Evolutionary conservation across 805 yeast genomes (phyloP), one percentile per base, ranked within the genome.

Genomic region (Naumovozyma baii): DNA sequence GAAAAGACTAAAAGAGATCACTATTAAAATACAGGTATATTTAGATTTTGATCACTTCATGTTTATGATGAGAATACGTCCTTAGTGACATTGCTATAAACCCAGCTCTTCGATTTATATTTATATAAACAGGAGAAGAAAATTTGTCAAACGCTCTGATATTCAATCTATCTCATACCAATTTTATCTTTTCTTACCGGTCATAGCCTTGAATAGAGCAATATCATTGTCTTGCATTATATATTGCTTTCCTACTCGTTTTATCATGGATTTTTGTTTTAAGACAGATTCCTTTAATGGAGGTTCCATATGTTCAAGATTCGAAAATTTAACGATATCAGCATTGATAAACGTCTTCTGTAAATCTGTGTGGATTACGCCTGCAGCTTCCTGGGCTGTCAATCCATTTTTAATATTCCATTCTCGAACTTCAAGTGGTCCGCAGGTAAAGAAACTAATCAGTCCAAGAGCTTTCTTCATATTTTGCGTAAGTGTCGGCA

Each of bases 311-410:
- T 37, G 33, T n/a, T 32, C 31, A 1, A 43, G 18, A 50, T 83
- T 92, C 4, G 72, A 68, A 57, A 72, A 81, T 52, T 81, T 81
- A 54, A 74, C 70, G 20, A 87, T 83, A 41, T 79, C 77, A 8
- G 92, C 94, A 54, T 76, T 74, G 35, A 87, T 76, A 57, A 87
- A 87, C 0, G 94, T 83, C 52, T 79, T 75, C 63, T 81, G 79
- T 40, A 86, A 64, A 58, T 86, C 96, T 1, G 85, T 81, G 58
- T 87, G 96, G 43, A 87, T 87, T 26, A 81, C 80, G 17, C 88
- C 94, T 1, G 96, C 96, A 2, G 94, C 95, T 46, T 83, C 83
- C 30, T 90, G 88, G 2, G 94, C 95, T 29, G 76, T 73, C 14
- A 82, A 73, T 22, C 86, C 84, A 38, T 69, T 68, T 55, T 88